Conservation (phyloP, 768 basidiomycete genomes). For the Sutorius australiensis region DNA sequence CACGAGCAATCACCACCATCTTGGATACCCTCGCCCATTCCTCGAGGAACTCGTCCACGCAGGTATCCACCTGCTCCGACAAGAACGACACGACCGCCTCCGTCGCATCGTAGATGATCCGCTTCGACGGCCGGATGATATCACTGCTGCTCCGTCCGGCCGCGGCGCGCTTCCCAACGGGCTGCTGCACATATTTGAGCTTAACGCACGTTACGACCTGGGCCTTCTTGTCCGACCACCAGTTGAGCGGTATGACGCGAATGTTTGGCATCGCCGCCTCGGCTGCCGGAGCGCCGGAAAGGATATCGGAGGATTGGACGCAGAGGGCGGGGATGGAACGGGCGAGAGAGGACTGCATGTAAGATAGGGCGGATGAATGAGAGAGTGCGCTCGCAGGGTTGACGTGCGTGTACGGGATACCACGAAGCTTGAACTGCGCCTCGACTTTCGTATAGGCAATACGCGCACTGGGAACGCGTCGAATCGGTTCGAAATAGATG, state of each 20-base stretch:
- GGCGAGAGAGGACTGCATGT: constrained; percentile 68
- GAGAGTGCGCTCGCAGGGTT: constrained; percentile 48
- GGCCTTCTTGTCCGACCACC: constrained; percentile 84
- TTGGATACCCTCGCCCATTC: constrained; percentile 93
- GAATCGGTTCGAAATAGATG: not conserved
- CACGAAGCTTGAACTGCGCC: constrained; percentile 76
- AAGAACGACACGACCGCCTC: constrained; percentile 88
- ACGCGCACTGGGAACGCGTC: constrained; percentile 55
- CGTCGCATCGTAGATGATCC: constrained; percentile 85
- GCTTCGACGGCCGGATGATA: constrained; percentile 78
- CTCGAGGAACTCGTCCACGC: constrained; percentile 86
- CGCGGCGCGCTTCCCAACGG: constrained; percentile 66
- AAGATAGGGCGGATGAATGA: constrained; percentile 43
- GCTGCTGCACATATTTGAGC: constrained; percentile 85
- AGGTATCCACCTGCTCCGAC: constrained; percentile 81
- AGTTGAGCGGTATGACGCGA: constrained; percentile 80
- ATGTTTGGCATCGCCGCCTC: constrained; percentile 94
- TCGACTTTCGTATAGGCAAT: constrained; percentile 90
- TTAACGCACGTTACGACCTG: constrained; percentile 88
- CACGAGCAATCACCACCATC: constrained; percentile 90
- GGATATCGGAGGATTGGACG: constrained; percentile 76
- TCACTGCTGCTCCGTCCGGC: constrained; percentile 44
- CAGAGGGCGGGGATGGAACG: constrained; percentile 80
- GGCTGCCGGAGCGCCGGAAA: constrained; percentile 79
- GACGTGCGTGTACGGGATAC: constrained; percentile 75